phyloP scores from a whole-genome alignment of 306 rosid genomes.

The Delonix regia region DNA sequence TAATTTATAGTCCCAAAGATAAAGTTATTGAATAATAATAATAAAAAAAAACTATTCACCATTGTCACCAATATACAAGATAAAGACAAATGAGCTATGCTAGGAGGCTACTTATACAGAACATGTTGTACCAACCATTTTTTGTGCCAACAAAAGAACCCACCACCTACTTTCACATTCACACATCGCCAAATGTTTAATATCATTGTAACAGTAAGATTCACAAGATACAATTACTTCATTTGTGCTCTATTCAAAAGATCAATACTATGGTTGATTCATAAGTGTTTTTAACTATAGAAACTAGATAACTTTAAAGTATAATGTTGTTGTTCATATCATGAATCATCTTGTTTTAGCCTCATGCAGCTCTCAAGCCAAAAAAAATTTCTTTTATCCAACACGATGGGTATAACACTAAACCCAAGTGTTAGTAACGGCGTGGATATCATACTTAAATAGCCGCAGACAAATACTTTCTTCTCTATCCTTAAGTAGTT shows the following conservation, averaged over 20 bases:
- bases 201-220: neutral
- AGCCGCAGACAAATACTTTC: no score
- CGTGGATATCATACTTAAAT: no score
- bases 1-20: neutral
- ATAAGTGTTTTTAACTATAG: neutral
- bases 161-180: neutral
- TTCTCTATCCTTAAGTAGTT: neutral
- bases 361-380: no score
- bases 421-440: no score
- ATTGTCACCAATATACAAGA: neutral
- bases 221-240: neutral
- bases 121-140: neutral
- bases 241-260: neutral
- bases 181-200: neutral
- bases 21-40: neutral
- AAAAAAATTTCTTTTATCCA: no score
- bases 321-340: slow-evolving; percentile 14
- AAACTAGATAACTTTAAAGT: neutral
- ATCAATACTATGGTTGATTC: no score
- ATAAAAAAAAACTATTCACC: neutral
- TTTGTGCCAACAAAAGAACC: neutral
- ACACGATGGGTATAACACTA: no score
- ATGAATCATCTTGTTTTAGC: no score
- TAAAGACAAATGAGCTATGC: neutral
- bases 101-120: neutral